Evolutionary conservation across 768 basidiomycete genomes (phyloP).

Genomic region (Trametes gibbosa): DNA sequence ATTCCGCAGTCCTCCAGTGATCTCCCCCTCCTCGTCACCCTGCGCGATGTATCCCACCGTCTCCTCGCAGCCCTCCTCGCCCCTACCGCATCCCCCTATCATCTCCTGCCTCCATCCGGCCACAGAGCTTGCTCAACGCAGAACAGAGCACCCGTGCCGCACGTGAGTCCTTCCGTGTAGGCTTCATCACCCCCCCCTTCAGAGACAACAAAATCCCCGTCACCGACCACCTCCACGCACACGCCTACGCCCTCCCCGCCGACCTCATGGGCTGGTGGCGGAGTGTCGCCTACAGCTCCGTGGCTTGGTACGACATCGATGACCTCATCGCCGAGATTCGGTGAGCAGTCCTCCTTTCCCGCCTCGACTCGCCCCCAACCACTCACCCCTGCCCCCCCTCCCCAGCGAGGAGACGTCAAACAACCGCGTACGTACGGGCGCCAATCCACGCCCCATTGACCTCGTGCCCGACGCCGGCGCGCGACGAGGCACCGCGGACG

Average conservation of each 20-base stretch:
- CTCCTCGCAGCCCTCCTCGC: constrained; percentile 50
- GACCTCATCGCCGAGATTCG: constrained; percentile 81
- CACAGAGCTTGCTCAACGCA: constrained; percentile 14
- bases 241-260: constrained; percentile 65
- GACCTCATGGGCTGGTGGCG: constrained; percentile 76
- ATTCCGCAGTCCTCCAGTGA: constrained; percentile 64
- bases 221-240: constrained; percentile 75
- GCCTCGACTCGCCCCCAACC: not conserved
- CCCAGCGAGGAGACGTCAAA: constrained; percentile 75
- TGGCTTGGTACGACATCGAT: constrained; percentile 76
- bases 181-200: constrained; percentile 79
- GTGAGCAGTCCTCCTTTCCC: constrained; percentile 40
- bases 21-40: constrained; percentile 64
- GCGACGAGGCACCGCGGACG: constrained; percentile 61
- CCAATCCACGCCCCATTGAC: constrained; percentile 54
- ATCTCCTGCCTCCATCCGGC: constrained; percentile 29
- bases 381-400: not conserved
- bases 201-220: constrained; percentile 76
- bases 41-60: constrained; percentile 56
- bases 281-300: constrained; percentile 57
- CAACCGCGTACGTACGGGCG: constrained; percentile 79
- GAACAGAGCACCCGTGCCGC: constrained; percentile 13
- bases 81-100: constrained; percentile 15
- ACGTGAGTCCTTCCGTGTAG: constrained; percentile 50
- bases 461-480: constrained; percentile 70